Base-by-base conservation (phyloP, 306 rosid genomes). In the Gillenia trifoliata region DNA sequence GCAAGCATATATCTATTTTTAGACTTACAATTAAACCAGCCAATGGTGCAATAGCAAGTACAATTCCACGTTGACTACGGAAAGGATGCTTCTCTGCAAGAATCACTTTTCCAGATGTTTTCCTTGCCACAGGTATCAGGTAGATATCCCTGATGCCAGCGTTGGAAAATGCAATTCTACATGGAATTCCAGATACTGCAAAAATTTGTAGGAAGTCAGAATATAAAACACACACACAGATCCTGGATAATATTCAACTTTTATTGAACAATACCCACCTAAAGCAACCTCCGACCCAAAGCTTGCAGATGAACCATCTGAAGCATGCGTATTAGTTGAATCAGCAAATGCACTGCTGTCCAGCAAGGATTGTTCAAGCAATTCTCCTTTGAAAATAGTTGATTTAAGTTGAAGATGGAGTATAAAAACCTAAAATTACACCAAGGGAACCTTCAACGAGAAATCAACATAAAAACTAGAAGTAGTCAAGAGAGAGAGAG, bases 51-150 rank as follows among this genome's bases (percentile, higher is more conserved):
- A 92, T 84, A 11, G 96, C 93, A 71, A 92, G 88, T 64, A 92
- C 93, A 60, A 90, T 87, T 56, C 97, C 97, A 68, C 91, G 88
- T 50, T 86, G 87, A 86, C 96, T 84, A 29, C 88, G 87, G 76
- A 92, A 92, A 73, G 97, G 96, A 78, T 88, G 96, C 79, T 90
- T 92, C 89, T 92, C 96, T 3, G 84, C 72, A 23, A 92, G 97
- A 76, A 92, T 88, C 76, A 90, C 71, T 62, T 89, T 88, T 62
- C 97, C 96, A 29, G 43, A 52, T 56, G 63, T 85, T 79, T 84
- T 88, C 72, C 71, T 78, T 22, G 85, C 79, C 79, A 79, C 78
- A 17, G 96, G 90, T 71, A 90, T 81, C 67, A 88, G 23, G 73
- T 81, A 92, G 75, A 90, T 74, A 80, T 92, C 93, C 82, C 97